Percentiles rank a stretch among this genome's conserved stretches.
Conservation (phyloP, 345 rosid genomes). For the Xanthoceras sorbifolium region DNA sequence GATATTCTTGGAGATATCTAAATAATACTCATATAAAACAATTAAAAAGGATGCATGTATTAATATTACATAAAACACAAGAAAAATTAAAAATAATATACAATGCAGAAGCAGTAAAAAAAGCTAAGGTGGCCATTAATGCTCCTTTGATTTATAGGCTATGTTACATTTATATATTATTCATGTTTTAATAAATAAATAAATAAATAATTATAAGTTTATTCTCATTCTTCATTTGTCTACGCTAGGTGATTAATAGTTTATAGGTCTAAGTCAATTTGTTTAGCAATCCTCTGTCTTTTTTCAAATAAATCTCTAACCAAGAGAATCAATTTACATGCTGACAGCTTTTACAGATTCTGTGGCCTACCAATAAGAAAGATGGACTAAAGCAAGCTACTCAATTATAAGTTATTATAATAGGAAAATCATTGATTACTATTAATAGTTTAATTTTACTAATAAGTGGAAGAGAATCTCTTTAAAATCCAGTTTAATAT, state of each 20-base stretch:
- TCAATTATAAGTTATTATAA: background rate
- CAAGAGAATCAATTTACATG: background rate
- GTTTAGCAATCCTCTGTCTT: background rate
- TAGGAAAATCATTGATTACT: background rate
- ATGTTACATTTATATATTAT: no score
- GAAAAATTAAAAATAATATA: no score
- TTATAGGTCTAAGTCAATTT: background rate
- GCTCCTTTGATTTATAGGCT: no score
- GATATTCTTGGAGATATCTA: no score
- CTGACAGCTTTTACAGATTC: background rate
- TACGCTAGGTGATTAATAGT: background rate
- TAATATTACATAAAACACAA: no score
- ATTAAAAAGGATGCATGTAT: no score
- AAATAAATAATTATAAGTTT: no score
- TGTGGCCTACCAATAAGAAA: slow-evolving; percentile 17
- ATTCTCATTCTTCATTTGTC: background rate
- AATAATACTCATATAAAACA: no score
- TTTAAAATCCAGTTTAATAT: background rate
- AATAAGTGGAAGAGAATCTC: background rate
- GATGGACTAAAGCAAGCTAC: background rate
- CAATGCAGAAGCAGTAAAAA: no score
- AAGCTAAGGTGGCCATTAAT: no score
- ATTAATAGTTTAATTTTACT: background rate
- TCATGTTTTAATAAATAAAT: no score
- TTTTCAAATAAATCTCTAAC: background rate